Evolutionary conservation across 2,329 filamentous ascomycete species (phyloP), one percentile per base, ranked within the genome.

Genomic region (Arthrobotrys sphaeroides): DNA sequence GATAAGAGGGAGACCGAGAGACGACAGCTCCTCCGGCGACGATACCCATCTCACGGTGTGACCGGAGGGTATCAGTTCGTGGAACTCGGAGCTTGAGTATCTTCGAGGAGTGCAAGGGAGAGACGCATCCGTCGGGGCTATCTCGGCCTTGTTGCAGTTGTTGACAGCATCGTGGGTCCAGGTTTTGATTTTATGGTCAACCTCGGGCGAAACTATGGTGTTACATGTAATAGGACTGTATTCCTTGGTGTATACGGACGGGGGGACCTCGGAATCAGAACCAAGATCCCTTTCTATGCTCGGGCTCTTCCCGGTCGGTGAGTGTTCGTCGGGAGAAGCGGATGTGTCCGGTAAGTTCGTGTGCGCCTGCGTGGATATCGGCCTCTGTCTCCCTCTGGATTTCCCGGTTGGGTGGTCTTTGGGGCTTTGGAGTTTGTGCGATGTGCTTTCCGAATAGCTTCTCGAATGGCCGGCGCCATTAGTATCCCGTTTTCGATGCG

Each of bases 401-500:
- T 72, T 72, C 49, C 66, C 55, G 47, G 59, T 16, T 18, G 60
- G 26, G 49, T 66, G 59, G 45, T 77, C 67, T 49, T 77, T 72
- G 12, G 66, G 51, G 33, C 51, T 51, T 36, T 68, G 72, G 85
- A 75, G 83, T 68, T 86, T 84, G 26, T 80, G 77, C 38, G 80
- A 83, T 65, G 83, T 81, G 28, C 57, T 69, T 51, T 83, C 82
- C 31, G 86, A 84, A 72, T 88, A 86, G 59, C 83, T 83, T 78
- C 86, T 85, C 59, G 87, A 83, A 33, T 84, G 79, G 26, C 84
- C 82, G 84, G 85, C 88, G 68, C 88, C 87, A 78, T 89, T 88
- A 38, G 84, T 83, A 77, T 85, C 83, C 83, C 94, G 96, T 85
- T 96, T 97, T 85, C 94, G 97, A 81, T 93, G 91, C 81, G 87